Base-by-base conservation (phyloP, 352 stramenopile genomes). In the Pythium sukuiense region DNA sequence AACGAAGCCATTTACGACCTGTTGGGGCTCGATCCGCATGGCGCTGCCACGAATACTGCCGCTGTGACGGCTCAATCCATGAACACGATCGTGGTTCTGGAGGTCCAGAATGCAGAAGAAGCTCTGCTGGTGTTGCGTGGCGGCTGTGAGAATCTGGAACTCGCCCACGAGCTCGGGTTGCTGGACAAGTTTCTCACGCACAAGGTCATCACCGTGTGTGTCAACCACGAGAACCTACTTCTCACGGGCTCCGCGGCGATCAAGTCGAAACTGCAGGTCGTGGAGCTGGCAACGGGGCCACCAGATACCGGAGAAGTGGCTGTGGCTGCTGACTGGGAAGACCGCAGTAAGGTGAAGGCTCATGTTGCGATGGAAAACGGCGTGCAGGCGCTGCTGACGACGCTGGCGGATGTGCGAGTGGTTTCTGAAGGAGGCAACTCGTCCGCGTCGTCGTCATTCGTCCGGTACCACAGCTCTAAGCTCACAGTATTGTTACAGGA, bases 1-100 rank as follows among this genome's bases (percentile, higher is more conserved):
- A 95, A 96, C 30, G 93, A 99, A 77, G 84, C 94, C 59, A 90
- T 99, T 52, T 96, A 93, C 74, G 95, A 99, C 68, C 76, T 99
- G n/a, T 74, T 99, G 0, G 77, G 86, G 20, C 75, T 94, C 12
- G 71, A 91, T 67, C 73, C 62, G 0, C 43, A 57, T 12, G n/a
- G 45, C 45, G 45, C n/a, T 14, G 45, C 45, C 1, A 70, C 75
- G 33, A 56, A 37, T 1, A 49, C 32, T 6, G 54, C 53, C 29
- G 46, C 61, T 18, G 18, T 35, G 33, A 30, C 35, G 12, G 50
- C 48, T 6, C 37, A 53, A 18, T 58, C 68, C 35, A 71, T 73
- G 61, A 62, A 56, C 57, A 72, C 73, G 48, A 84, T 89, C 35
- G 79, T 90, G 35, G 80, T 90, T n/a, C 71, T 92, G 29, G 81